Percentiles rank a stretch among this genome's conserved stretches.
phyloP scores from a whole-genome alignment of 2,329 filamentous ascomycete genomes.

The Neonectria faginata region DNA sequence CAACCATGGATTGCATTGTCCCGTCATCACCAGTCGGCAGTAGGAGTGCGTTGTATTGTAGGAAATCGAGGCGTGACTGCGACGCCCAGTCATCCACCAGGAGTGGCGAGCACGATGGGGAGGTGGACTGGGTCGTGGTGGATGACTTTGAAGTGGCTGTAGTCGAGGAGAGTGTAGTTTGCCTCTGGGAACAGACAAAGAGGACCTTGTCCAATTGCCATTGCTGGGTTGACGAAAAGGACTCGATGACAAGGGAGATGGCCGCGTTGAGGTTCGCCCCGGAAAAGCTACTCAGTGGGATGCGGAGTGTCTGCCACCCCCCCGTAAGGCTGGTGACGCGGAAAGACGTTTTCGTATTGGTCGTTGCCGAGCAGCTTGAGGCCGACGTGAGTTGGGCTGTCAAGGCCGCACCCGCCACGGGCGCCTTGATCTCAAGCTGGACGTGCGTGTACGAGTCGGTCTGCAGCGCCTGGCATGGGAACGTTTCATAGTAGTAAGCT shows the following conservation, averaged over 20 bases:
- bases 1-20: constrained; percentile 66
- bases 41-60: constrained; percentile 70
- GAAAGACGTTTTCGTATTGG: constrained; percentile 58
- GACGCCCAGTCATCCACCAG: constrained; percentile 71
- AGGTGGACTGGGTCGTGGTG: constrained; percentile 11
- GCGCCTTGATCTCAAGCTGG: constrained; percentile 41
- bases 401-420: constrained; percentile 37
- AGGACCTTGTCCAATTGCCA: constrained; percentile 62
- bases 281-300: constrained; percentile 62
- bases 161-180: background rate
- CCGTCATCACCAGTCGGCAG: constrained; percentile 67
- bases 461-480: constrained; percentile 59
- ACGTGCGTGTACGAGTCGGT: constrained; percentile 62
- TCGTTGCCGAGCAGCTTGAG: constrained; percentile 55
- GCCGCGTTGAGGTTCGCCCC: constrained; percentile 63
- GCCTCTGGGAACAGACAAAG: constrained; percentile 54
- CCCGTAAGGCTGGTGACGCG: constrained; percentile 62
- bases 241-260: constrained; percentile 59
- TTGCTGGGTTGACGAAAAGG: constrained; percentile 41
- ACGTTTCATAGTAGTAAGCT: constrained; percentile 67
- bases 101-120: constrained; percentile 53
- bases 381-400: constrained; percentile 54
- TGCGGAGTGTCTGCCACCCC: constrained; percentile 60
- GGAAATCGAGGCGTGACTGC: constrained; percentile 70
- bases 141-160: constrained; percentile 19